Conservation (phyloP, 305 asterid genomes). For the Fraxinus albicans region DNA sequence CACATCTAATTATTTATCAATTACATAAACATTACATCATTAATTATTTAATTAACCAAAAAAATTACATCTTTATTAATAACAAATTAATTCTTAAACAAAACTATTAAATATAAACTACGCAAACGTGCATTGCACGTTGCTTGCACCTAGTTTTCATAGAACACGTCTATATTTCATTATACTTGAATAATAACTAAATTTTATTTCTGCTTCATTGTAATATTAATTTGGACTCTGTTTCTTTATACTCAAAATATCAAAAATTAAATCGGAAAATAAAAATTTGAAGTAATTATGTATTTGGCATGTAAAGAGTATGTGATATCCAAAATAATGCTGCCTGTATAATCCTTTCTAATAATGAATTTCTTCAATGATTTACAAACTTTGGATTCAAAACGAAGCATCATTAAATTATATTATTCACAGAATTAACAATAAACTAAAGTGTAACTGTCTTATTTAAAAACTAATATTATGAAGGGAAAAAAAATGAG, state of each 20-base stretch:
- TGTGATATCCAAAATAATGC: slow-evolving; percentile 11
- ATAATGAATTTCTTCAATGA: slow-evolving; percentile 14
- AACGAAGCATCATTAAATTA: slow-evolving; percentile 28
- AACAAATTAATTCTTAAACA: too few relatives aligned
- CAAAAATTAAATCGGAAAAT: background rate
- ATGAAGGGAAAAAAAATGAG: too few relatives aligned
- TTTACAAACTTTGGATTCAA: slow-evolving; percentile 24
- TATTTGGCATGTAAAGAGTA: slow-evolving; percentile 8
- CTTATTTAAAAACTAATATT: background rate
- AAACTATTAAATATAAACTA: too few relatives aligned
- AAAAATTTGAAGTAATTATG: slow-evolving; percentile 11
- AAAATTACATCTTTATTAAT: too few relatives aligned
- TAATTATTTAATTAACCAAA: too few relatives aligned
- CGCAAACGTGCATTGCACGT: too few relatives aligned
- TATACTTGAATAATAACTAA: background rate
- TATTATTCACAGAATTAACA: background rate
- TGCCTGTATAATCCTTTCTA: slow-evolving; percentile 13
- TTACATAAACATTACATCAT: too few relatives aligned
- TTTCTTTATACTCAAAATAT: background rate
- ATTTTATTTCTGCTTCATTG: background rate
- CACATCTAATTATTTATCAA: too few relatives aligned
- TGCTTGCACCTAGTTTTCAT: too few relatives aligned
- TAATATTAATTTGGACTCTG: background rate
- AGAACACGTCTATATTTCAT: background rate
- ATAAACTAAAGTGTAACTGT: background rate